These are phyloP conservation scores for Canavalia ensiformis DNA, from an alignment of 306 rosid species.

Conservation along the genomic window DNA sequence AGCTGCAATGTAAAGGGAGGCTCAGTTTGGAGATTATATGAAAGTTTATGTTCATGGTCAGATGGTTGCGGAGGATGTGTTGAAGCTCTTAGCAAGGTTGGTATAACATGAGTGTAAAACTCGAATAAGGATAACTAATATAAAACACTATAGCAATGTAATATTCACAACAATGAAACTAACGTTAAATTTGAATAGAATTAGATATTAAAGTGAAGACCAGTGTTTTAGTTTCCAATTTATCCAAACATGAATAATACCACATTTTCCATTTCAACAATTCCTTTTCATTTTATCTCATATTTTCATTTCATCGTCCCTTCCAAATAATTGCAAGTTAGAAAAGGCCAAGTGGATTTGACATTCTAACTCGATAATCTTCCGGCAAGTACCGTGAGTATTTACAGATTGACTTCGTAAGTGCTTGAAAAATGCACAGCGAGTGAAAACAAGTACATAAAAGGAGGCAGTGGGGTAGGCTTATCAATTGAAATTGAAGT, in stretches of 20 bases:
- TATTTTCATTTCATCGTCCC: conserved; percentile 6
- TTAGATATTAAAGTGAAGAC: background rate
- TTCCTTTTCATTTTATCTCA: background rate
- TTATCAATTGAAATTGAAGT: conserved; percentile 11
- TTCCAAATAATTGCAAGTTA: conserved; percentile 16
- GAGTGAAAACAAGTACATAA: background rate
- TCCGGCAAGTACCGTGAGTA: conserved; percentile 24
- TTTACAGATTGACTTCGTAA: conserved; percentile 35
- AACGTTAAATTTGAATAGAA: no score
- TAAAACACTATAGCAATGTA: no score
- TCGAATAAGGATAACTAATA: no score
- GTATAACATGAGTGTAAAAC: no score
- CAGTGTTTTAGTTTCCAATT: background rate
- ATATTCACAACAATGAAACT: no score
- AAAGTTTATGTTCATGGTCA: no score
- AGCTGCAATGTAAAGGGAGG: no score
- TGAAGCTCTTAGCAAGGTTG: no score
- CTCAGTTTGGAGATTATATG: no score
- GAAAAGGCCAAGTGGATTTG: background rate
- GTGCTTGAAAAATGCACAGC: conserved; percentile 38
- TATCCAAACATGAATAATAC: background rate
- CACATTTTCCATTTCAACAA: background rate
- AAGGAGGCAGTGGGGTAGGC: conserved; percentile 18
- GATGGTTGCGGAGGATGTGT: no score
- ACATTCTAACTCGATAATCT: conserved; percentile 8